Evolutionary conservation across 192 early-diverging fungal species (phyloP), one percentile per base, ranked within the genome.

Genomic region (Allomyces arbusculus): DNA sequence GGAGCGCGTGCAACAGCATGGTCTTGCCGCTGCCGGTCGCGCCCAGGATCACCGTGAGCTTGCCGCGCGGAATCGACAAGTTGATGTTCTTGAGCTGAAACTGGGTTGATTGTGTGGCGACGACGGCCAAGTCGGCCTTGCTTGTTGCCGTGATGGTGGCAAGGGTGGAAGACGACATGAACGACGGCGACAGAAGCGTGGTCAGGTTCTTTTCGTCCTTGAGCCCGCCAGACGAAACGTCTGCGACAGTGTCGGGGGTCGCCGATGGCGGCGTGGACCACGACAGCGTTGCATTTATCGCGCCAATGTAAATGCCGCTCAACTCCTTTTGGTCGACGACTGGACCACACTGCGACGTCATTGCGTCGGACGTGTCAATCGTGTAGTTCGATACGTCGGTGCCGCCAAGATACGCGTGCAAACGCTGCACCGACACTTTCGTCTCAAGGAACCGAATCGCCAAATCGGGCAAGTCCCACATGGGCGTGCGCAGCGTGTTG

Each of bases 21-120:
- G 86, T 86, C 73, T 98, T 98, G 63, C 95, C 93, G 23, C 82
- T 78, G 0, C 91, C 95, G 14, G 92, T 95, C 22, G 89, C 78
- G 7, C 95, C 95, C 40, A 82, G 83, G 44, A 95, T 70, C 12
- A 94, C 77, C 23, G 86, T 86, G 11, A 93, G 79, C 62, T 86
- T 83, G 50, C 82, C 82, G 10, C 68, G 50, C 5, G 87, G 86
- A 72, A 95, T 88, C 4, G 69, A 71, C 50, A 89, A 65, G 66
- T 82, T 80, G 12, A 93, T 65, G 64, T 88, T 77, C 45, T 67
- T 73, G 20, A 91, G 79, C 26, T 74, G 67, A 63, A 90, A 90
- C 23, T 67, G 71, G 28, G 33, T 40, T 7, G 44, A 25, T 7
- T 25, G 23, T 43, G 24, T 7, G 23, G 61, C 43, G 45, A 44